These are phyloP conservation scores for Apiotrichum veenhuisii DNA, from an alignment of 1,284 basidiomycete genomes.

Conservation along the genomic window DNA sequence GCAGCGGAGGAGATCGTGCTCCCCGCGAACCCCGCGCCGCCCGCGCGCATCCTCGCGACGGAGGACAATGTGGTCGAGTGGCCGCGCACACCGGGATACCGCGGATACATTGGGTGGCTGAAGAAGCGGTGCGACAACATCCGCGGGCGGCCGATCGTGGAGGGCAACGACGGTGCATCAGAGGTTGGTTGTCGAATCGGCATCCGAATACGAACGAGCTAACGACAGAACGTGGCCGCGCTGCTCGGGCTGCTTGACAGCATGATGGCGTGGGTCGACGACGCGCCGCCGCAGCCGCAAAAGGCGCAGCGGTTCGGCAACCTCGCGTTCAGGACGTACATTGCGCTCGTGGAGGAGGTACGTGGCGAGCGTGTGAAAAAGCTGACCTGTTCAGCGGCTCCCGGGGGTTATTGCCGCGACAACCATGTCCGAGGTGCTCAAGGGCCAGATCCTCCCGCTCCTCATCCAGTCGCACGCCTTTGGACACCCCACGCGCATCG, in stretches of 20 bases:
- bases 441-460: conserved; percentile 65
- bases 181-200: conserved; percentile 48
- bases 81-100: conserved; percentile 65
- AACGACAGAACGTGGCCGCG: conserved; percentile 52
- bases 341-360: conserved; percentile 72
- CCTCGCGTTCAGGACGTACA: conserved; percentile 85
- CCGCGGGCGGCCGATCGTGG: conserved; percentile 55
- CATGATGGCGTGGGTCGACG: conserved; percentile 74
- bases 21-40: conserved; percentile 23
- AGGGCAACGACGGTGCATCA: conserved; percentile 22
- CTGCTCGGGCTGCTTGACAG: conserved; percentile 62
- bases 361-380: conserved; percentile 22
- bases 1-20: conserved; percentile 9
- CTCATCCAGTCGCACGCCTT: conserved; percentile 59
- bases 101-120: conserved; percentile 68
- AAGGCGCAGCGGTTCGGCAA: conserved; percentile 89
- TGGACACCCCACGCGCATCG: conserved; percentile 85
- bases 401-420: conserved; percentile 60
- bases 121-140: conserved; percentile 69
- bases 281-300: conserved; percentile 71
- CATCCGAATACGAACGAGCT: neutral
- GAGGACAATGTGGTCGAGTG: conserved; percentile 67
- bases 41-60: conserved; percentile 42
- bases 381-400: conserved; percentile 54
- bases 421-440: conserved; percentile 51